Conservation (phyloP, 805 yeast species). For the Priceomyces fermenticarens region DNA sequence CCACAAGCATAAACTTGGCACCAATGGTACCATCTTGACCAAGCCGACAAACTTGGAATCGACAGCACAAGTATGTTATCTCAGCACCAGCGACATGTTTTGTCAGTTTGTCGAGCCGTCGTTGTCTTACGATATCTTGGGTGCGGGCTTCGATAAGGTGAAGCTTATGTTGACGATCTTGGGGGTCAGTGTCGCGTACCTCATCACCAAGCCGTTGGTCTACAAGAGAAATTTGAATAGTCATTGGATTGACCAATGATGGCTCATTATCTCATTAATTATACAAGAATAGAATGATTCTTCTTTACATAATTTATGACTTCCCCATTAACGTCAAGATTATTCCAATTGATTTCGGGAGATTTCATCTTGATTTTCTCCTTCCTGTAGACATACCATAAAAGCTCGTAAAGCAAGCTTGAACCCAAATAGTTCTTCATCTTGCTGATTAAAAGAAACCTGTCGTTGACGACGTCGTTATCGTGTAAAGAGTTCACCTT, state of each 20-base stretch:
- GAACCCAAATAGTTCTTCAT: slow-evolving; percentile 35
- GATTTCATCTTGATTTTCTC: slow-evolving; percentile 8
- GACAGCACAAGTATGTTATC: slow-evolving; percentile 65
- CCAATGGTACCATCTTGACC: slow-evolving; percentile 22
- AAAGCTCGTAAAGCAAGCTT: slow-evolving; percentile 36
- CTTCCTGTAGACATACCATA: slow-evolving; percentile 36
- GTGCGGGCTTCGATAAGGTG: slow-evolving; percentile 61
- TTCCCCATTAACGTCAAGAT: slow-evolving; percentile 26
- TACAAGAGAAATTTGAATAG: slow-evolving; percentile 49
- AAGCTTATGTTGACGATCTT: slow-evolving; percentile 61
- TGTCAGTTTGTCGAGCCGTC: slow-evolving; percentile 81
- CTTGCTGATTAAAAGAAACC: slow-evolving; percentile 29
- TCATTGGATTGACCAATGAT: slow-evolving; percentile 43
- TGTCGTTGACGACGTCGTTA: slow-evolving; percentile 6
- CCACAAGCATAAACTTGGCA: slow-evolving; percentile 32
- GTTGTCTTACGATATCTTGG: slow-evolving; percentile 73
- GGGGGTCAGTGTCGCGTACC: slow-evolving; percentile 44
- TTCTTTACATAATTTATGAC: slow-evolving; percentile 15
- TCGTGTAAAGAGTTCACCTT: slow-evolving; percentile 17
- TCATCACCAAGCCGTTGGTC: slow-evolving; percentile 57
- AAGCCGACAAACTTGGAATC: slow-evolving; percentile 70
- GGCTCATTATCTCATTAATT: slow-evolving; percentile 1
- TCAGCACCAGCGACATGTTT: slow-evolving; percentile 63
- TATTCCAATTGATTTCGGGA: slow-evolving; percentile 21
- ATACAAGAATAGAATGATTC: slow-evolving; percentile 19